phyloP scores from a whole-genome alignment of 164 flowering plant genomes.

The Paratinospora sagittata region DNA sequence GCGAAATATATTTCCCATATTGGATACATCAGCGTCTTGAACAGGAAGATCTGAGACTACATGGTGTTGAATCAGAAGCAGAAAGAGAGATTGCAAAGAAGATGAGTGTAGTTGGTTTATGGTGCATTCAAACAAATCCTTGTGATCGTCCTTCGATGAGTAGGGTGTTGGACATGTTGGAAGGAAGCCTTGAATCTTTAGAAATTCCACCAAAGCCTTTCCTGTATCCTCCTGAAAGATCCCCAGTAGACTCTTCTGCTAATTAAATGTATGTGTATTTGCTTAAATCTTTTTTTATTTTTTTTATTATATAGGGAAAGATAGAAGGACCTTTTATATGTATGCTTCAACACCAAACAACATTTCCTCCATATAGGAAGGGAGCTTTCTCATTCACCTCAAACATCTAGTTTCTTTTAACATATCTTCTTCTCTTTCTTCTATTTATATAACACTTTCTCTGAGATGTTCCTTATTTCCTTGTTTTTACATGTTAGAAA shows the following conservation, averaged over 20 bases:
- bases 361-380: no score
- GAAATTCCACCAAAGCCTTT: constrained; percentile 21
- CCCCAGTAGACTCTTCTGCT: background rate
- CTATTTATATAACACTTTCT: no score
- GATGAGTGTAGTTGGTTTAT: background rate
- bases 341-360: no score
- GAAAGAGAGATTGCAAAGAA: background rate
- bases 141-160: constrained; percentile 27
- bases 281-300: no score
- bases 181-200: constrained; percentile 24
- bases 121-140: constrained; percentile 18
- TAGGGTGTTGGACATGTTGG: constrained; percentile 36
- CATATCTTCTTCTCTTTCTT: no score
- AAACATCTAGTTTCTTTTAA: no score
- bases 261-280: background rate
- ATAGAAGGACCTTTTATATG: no score
- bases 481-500: no score
- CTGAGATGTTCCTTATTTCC: no score
- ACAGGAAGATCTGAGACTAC: background rate
- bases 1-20: background rate
- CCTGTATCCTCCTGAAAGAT: no score
- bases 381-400: no score
- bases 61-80: background rate
- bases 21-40: background rate
- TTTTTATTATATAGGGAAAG: no score